Evolutionary conservation across 805 yeast species (phyloP).

Genomic region (Ogataea parapolymorpha): DNA sequence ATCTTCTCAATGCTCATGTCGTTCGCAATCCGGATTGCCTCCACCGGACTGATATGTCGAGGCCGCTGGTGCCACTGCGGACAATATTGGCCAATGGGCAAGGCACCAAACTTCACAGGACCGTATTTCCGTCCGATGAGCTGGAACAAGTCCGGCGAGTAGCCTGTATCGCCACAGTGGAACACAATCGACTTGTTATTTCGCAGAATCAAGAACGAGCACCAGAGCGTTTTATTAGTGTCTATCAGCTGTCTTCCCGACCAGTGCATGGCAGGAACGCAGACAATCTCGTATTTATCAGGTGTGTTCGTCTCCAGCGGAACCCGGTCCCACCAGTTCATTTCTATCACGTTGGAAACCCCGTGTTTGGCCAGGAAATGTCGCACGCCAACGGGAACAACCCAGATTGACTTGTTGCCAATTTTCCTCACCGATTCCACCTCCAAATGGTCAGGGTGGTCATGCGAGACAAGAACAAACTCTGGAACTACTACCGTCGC

Average conservation of each 20-base stretch:
- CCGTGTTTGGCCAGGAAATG: conserved; percentile 57
- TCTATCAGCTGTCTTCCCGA: conserved; percentile 82
- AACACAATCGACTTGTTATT: conserved; percentile 70
- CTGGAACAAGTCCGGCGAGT: conserved; percentile 66
- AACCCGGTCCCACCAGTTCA: conserved; percentile 90
- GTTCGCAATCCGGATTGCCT: conserved; percentile 63
- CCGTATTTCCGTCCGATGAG: conserved; percentile 66
- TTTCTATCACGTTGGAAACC: conserved; percentile 60
- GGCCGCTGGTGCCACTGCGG: conserved; percentile 94
- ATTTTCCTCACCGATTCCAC: conserved; percentile 49
- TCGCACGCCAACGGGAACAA: conserved; percentile 81
- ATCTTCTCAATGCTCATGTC: conserved; percentile 59
- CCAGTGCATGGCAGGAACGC: conserved; percentile 98
- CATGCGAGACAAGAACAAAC: conserved; percentile 80
- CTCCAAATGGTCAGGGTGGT: conserved; percentile 95
- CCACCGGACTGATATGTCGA: conserved; percentile 81
- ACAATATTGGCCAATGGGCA: conserved; percentile 94
- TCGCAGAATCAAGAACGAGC: conserved; percentile 70
- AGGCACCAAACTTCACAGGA: conserved; percentile 59
- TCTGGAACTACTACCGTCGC: conserved; percentile 51
- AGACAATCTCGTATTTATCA: conserved; percentile 71
- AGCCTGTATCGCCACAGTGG: conserved; percentile 97
- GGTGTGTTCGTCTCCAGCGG: conserved; percentile 34
- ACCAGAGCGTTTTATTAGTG: conserved; percentile 82
- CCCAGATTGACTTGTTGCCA: conserved; percentile 71